Evolutionary conservation across 169 alveolate genomes (phyloP), one percentile per base, ranked within the genome.

Genomic region (Plasmodium blacklocki): DNA sequence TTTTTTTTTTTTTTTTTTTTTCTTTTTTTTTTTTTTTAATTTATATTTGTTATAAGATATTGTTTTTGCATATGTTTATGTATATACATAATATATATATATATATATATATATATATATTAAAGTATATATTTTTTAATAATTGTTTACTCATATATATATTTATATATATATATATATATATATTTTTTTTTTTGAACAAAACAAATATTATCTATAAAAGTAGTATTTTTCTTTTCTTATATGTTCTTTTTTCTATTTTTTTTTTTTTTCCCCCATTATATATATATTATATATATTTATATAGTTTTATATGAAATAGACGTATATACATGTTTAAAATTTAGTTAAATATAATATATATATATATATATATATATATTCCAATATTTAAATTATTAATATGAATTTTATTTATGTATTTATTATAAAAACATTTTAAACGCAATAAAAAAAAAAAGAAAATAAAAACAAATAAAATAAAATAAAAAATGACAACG

Each of bases 41-140:
- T 76, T 67, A 76, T 58, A 76, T 76, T 76, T 76, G 89, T 76
- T 76, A 71, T 76, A 76, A 76, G 78, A 59, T 56, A 63, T 76
- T 76, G 89, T 76, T 76, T 76, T 76, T 76, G 73, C 74, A 19
- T 21, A 59, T 26, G n/a, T 74, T 15, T 67, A 45, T 45, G 14
- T 50, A 26, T 49, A 39, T 56, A 32, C 45, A 32, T 7, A 32
- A 32, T 32, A 32, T 56, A 73, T 73, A 56, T 56, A 39, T 14
- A 52, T n/a, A 54, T 52, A 12, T 54, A 39, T 45, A 67, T 43
- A 32, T 45, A 43, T 68, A 47, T 29, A 45, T 49, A 64, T 29
- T 29, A n/a, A 66, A 0, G 21, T 66, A 39, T 39, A 66, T 39
- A 66, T 14, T n/a, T 39, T 29, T 66, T 66, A 29, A 32, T 12